These are phyloP conservation scores for Cenchrus fungigraminus DNA, from an alignment of 176 grass and related monocot species.

Conservation along the genomic window DNA sequence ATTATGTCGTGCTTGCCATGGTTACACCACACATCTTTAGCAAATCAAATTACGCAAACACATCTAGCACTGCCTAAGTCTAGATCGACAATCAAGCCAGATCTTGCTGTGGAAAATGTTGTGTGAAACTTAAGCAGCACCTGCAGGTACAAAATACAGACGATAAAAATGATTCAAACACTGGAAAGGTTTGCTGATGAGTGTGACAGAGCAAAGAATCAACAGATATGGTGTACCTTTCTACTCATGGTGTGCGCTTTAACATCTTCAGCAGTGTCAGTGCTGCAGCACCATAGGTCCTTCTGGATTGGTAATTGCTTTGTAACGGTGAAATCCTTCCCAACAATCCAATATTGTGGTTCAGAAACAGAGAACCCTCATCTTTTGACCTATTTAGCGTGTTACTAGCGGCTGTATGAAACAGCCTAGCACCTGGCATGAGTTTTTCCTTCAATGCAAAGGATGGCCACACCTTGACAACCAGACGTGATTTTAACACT, in stretches of 20 bases:
- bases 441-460: neutral
- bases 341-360: neutral
- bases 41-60: too few species aligned
- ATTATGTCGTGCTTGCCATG: too few species aligned
- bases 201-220: neutral
- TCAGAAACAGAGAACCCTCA: neutral
- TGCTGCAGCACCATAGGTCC: neutral
- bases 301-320: constrained; percentile 7
- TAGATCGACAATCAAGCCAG: too few species aligned
- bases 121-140: neutral
- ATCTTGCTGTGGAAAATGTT: neutral
- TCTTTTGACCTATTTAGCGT: too few species aligned
- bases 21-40: too few species aligned
- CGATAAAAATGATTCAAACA: neutral
- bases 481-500: neutral
- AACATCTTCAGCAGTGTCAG: neutral
- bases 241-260: neutral
- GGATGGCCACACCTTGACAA: neutral
- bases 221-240: neutral
- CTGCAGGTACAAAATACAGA: neutral
- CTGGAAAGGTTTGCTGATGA: neutral
- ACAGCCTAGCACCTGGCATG: neutral
- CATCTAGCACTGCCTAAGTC: too few species aligned
- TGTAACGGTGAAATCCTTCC: neutral
- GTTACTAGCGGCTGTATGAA: too few species aligned